These are phyloP conservation scores for Beauveria varroae DNA, from an alignment of 2,329 filamentous ascomycete genomes.

Conservation along the genomic window DNA sequence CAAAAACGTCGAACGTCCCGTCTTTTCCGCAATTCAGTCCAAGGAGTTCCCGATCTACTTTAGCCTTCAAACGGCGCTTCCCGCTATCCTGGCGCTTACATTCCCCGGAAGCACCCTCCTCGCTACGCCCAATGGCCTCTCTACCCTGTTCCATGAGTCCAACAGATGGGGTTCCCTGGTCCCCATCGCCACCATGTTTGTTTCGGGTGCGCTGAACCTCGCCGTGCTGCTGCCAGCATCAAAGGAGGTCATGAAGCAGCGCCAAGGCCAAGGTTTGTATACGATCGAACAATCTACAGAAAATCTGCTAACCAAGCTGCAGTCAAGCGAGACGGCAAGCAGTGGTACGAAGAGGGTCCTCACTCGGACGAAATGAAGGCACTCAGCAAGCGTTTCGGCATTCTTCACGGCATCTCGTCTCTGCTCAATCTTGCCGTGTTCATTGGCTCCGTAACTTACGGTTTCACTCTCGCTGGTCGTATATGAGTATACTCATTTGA, in stretches of 20 bases:
- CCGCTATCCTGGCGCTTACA: constrained; percentile 67
- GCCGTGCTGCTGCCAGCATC: constrained; percentile 68
- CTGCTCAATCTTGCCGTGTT: constrained; percentile 69
- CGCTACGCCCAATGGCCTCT: constrained; percentile 39
- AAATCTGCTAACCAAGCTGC: constrained; percentile 1
- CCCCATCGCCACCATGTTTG: constrained; percentile 62
- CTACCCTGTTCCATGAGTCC: constrained; percentile 49
- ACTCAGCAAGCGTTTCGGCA: constrained; percentile 71
- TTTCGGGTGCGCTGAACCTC: constrained; percentile 65
- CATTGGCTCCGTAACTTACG: constrained; percentile 67
- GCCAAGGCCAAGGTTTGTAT: constrained; percentile 67
- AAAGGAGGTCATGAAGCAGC: constrained; percentile 62
- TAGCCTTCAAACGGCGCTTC: constrained; percentile 68
- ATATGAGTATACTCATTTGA: background rate
- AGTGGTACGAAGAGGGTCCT: constrained; percentile 68
- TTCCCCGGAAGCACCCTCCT: constrained; percentile 58
- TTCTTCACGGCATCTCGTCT: constrained; percentile 74
- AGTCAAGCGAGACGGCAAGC: constrained; percentile 86
- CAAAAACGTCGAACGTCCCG: constrained; percentile 65
- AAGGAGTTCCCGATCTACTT: constrained; percentile 87
- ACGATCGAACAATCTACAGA: constrained; percentile 1
- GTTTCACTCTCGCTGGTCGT: constrained; percentile 59
- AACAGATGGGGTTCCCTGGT: constrained; percentile 58
- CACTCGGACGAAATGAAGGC: constrained; percentile 78
- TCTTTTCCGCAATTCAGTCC: constrained; percentile 75